Evolutionary conservation across 305 asterid species (phyloP).

Genomic region (Fraxinus nigra): DNA sequence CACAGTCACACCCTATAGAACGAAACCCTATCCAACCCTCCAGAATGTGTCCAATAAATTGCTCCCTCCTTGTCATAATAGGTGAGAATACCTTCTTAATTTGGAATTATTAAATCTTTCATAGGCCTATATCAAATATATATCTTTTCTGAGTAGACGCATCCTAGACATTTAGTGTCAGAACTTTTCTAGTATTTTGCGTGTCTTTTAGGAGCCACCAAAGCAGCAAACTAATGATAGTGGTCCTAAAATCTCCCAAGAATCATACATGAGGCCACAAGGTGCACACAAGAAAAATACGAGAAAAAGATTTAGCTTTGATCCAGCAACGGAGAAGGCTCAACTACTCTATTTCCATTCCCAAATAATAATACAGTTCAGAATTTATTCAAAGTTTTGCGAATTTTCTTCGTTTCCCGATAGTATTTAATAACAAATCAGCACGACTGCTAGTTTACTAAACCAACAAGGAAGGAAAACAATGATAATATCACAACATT

Average conservation of each 20-base stretch:
- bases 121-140: not conserved
- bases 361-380: not conserved
- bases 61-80: not conserved
- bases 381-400: not conserved
- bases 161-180: not conserved
- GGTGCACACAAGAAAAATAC: not conserved
- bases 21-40: not conserved
- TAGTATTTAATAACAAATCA: not conserved
- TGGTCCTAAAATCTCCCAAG: not conserved
- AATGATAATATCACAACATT: not conserved
- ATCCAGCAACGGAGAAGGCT: not conserved
- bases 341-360: not conserved
- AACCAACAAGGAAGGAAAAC: constrained; percentile 14
- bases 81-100: not conserved
- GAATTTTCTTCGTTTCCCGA: not conserved
- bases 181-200: not conserved
- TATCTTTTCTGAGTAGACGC: not conserved
- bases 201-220: not conserved
- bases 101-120: not conserved
- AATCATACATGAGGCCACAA: not conserved
- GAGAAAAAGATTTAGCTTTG: not conserved
- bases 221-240: not conserved
- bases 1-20: not conserved
- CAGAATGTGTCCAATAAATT: not conserved
- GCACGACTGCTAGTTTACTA: constrained; percentile 4